A percentile compares a stretch with the other conserved stretches of the same genome.
Evolutionary conservation across 2,329 filamentous ascomycete species (phyloP).

Genomic region (Didymella lethalis): DNA sequence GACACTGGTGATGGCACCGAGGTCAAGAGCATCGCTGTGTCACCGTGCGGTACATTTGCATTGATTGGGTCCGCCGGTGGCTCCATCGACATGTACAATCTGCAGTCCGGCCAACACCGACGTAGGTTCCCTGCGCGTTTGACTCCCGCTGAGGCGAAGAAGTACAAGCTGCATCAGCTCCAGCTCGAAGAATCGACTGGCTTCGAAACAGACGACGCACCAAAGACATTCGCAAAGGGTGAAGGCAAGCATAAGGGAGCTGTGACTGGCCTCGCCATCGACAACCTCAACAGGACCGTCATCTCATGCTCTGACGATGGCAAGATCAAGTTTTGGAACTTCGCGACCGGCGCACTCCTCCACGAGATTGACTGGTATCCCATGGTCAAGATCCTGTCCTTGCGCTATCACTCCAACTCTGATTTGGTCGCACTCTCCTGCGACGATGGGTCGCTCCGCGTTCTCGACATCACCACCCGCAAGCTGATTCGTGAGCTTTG

Average conservation of each 20-base stretch:
- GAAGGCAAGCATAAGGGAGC: conserved; percentile 79
- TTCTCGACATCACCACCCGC: conserved; percentile 89
- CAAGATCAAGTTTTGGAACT: conserved; percentile 97
- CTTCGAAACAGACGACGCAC: conserved; percentile 25
- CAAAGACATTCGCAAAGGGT: conserved; percentile 55
- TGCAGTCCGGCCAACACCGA: conserved; percentile 89
- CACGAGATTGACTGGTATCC: conserved; percentile 85
- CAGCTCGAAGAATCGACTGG: conserved; percentile 59
- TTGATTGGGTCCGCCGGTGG: conserved; percentile 85
- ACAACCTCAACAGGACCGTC: conserved; percentile 85
- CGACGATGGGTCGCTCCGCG: conserved; percentile 84
- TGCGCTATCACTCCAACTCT: conserved; percentile 81
- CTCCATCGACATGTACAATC: conserved; percentile 91
- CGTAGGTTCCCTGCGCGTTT: conserved; percentile 85
- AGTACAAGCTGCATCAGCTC: conserved; percentile 71
- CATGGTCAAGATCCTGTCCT: conserved; percentile 76
- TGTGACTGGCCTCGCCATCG: conserved; percentile 86
- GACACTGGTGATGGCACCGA: conserved; percentile 83
- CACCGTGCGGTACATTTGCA: conserved; percentile 91
- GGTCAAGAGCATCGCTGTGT: conserved; percentile 85
- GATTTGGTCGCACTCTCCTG: conserved; percentile 90
- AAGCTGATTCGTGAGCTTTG: conserved; percentile 93
- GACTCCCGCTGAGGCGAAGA: conserved; percentile 79
- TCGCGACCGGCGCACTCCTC: conserved; percentile 78
- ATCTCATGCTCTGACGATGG: conserved; percentile 90